These are phyloP conservation scores for Ganoderma resinaceum DNA, from an alignment of 1,284 basidiomycete species.

Conservation along the genomic window DNA sequence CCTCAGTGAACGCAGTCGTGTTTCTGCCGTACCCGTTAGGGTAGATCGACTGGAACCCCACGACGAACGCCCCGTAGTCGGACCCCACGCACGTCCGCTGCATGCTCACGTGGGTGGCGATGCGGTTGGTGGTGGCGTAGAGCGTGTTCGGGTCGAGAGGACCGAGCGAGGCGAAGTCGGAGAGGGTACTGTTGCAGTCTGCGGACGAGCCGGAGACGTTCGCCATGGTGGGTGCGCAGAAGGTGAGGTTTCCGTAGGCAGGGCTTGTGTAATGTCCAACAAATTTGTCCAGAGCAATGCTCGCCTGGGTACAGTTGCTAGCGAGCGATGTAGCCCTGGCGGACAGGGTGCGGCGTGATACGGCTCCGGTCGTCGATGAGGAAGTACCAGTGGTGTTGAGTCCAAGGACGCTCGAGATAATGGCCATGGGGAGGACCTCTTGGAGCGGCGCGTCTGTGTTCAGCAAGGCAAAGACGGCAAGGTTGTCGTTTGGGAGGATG, in stretches of 20 bases:
- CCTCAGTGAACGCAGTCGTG: slow-evolving; percentile 34
- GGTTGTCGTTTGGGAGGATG: slow-evolving; percentile 39
- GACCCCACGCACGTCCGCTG: slow-evolving; percentile 13
- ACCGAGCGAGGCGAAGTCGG: slow-evolving; percentile 39
- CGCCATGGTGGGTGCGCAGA: slow-evolving; percentile 39
- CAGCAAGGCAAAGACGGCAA: slow-evolving; percentile 49
- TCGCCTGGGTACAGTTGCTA: background rate
- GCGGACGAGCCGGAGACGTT: slow-evolving; percentile 20
- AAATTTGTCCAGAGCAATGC: slow-evolving; percentile 27
- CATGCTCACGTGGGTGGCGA: slow-evolving; percentile 30
- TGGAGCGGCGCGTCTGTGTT: slow-evolving; percentile 47
- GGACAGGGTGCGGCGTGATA: background rate
- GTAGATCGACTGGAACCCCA: slow-evolving; percentile 32
- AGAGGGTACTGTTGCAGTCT: slow-evolving; percentile 34
- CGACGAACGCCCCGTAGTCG: slow-evolving; percentile 25
- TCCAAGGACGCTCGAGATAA: slow-evolving; percentile 27
- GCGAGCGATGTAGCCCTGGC: background rate
- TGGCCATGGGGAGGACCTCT: slow-evolving; percentile 37
- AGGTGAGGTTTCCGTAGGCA: slow-evolving; percentile 45
- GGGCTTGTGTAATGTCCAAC: slow-evolving; percentile 43
- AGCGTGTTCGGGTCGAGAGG: slow-evolving; percentile 18
- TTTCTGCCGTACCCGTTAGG: slow-evolving; percentile 38
- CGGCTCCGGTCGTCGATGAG: slow-evolving; percentile 15
- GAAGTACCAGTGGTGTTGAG: slow-evolving; percentile 32
- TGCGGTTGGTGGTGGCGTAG: slow-evolving; percentile 20